These are phyloP conservation scores for Calonectria crousiana DNA, from an alignment of 2,329 filamentous ascomycete genomes.

Conservation along the genomic window DNA sequence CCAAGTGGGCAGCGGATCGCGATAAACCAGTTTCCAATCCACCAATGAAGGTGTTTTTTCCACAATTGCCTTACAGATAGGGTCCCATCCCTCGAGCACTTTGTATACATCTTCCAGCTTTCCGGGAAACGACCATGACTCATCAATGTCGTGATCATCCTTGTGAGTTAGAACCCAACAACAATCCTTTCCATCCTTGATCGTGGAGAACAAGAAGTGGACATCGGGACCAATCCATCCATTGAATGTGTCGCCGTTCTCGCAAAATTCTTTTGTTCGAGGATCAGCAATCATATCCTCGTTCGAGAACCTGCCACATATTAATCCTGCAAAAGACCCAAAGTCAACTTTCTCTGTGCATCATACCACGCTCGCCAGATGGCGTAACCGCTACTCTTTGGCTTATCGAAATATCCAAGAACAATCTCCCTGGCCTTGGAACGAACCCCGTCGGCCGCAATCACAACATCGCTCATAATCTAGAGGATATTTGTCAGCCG, in stretches of 20 bases:
- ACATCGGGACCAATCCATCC: conserved; percentile 70
- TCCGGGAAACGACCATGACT: conserved; percentile 65
- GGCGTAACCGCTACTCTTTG: conserved; percentile 58
- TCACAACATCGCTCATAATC: conserved; percentile 62
- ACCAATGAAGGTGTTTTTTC: conserved; percentile 59
- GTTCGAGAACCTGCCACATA: conserved; percentile 47
- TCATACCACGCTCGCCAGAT: conserved; percentile 67
- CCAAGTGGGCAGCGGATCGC: conserved; percentile 63
- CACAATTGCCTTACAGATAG: conserved; percentile 55
- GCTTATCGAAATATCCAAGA: conserved; percentile 23
- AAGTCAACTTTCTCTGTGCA: fast-evolving
- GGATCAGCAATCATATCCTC: conserved; percentile 65
- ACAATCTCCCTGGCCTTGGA: conserved; percentile 42
- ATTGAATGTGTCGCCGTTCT: conserved; percentile 69
- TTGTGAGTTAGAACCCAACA: conserved; percentile 70
- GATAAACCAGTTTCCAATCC: conserved; percentile 65
- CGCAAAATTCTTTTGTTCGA: conserved; percentile 65
- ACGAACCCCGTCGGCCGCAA: conserved; percentile 68
- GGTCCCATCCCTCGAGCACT: conserved; percentile 61
- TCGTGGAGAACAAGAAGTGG: conserved; percentile 68
- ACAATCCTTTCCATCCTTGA: conserved; percentile 57
- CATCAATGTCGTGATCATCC: conserved; percentile 64
- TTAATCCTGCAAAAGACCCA: not conserved
- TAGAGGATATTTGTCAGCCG: not conserved
- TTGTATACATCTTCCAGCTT: conserved; percentile 64